Evolutionary conservation across 352 stramenopile genomes (phyloP), one percentile per base, ranked within the genome.

Genomic region (Aphanomyces cochlioides): DNA sequence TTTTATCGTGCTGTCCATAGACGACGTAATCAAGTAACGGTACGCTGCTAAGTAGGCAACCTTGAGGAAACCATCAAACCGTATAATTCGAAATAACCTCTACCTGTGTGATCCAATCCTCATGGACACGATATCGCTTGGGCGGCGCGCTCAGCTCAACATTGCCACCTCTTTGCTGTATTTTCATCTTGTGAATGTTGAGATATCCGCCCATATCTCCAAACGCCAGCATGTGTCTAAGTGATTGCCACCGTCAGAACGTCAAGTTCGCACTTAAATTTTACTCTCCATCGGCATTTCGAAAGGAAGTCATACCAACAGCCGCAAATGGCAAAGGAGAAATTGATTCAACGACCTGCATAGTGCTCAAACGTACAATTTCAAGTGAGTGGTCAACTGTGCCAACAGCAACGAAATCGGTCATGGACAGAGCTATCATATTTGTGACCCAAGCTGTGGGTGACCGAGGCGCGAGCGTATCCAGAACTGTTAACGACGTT

Each of bases 101-200:
- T n/a, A 67, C 59, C 59, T 53, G 38, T 7, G 59, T 67, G 39
- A 67, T 17, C 59, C 59, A 67, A 39, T 67, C 59, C 5, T 37
- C 5, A 17, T 61, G 54, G 36, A 61, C 37, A 10, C 19, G 17
- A 37, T 61, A 37, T 12, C 54, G 54, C 17, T 19, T 37, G 54
- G 17, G 54, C 6, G 54, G 19, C 43, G 13, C 28, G 28, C 28
- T n/a, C 17, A 61, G 43, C 54, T 28, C 54, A 3, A 61, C 21
- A 10, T 7, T 40, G 8, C 43, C 21, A 28, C 19, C 39, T 37
- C 28, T n/a, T n/a, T n/a, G 17, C 17, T 17, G 7, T 28, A 28
- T 28, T 17, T 37, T 7, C 19, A 61, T 15, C 54, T 28, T 61
- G 54, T 37, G 54, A 37, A 61, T 28, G 36, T 61, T 61, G 0